Conservation (phyloP, 2,329 filamentous ascomycete genomes). For the Colletotrichum sp. region DNA sequence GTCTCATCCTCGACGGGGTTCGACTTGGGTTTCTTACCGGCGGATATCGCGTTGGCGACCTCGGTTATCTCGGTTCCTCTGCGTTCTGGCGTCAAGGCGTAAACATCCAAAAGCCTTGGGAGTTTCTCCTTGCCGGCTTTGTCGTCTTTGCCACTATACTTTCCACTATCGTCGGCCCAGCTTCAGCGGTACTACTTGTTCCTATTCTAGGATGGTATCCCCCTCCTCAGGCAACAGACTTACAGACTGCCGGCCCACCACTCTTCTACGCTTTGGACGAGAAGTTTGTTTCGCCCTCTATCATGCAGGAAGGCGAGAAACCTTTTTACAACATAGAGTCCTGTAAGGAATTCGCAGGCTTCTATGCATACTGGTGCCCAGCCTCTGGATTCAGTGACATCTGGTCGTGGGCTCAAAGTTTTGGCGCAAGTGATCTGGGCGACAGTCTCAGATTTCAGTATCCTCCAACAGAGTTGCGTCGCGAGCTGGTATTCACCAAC, state of each 20-base stretch:
- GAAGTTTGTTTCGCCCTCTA: neutral
- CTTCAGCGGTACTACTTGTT: slow-evolving; percentile 5
- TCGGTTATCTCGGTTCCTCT: neutral
- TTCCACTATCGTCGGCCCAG: neutral
- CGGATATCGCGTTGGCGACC: slow-evolving; percentile 8
- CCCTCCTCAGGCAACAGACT: neutral
- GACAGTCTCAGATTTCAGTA: neutral
- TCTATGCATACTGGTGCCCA: neutral
- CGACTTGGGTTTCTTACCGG: slow-evolving; percentile 6
- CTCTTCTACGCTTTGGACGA: neutral
- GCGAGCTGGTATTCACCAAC: neutral
- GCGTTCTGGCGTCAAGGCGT: neutral
- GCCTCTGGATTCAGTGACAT: neutral
- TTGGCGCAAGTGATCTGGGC: neutral
- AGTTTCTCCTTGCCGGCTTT: neutral
- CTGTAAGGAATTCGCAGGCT: neutral
- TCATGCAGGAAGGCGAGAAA: neutral
- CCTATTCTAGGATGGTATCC: neutral
- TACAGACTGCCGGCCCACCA: neutral
- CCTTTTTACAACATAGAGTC: no score
- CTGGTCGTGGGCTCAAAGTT: neutral
- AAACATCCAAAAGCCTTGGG: neutral
- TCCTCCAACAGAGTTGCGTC: neutral
- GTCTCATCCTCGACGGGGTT: neutral
- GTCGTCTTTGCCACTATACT: neutral